These are phyloP conservation scores for Penicillium cataractarum DNA, from an alignment of 495 filamentous ascomycete genomes.

Conservation along the genomic window DNA sequence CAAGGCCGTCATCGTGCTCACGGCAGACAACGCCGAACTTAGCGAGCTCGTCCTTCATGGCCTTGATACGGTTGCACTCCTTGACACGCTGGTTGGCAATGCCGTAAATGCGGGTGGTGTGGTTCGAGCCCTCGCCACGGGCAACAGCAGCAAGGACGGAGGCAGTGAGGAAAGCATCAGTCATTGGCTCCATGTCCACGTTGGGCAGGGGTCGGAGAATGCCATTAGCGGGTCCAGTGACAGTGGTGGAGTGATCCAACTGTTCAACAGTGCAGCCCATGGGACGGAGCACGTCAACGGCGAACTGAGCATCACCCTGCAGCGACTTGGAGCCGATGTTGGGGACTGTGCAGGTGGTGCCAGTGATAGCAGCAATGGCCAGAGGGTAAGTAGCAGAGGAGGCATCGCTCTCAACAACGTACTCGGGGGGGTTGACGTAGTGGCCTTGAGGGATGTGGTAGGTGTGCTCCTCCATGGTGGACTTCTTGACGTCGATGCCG, in stretches of 20 bases:
- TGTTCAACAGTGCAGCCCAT: constrained; percentile 95
- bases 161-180: constrained; percentile 95
- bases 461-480: constrained; percentile 76
- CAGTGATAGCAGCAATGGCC: constrained; percentile 91
- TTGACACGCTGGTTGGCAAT: constrained; percentile 99
- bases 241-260: constrained; percentile 83
- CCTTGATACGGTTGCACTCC: constrained; percentile 94
- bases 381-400: constrained; percentile 97
- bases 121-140: constrained; percentile 54
- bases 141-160: constrained; percentile 92
- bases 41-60: constrained; percentile 95
- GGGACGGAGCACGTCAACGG: constrained; percentile 82
- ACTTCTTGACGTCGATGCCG: constrained; percentile 77
- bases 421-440: constrained; percentile 84
- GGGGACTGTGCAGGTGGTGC: constrained; percentile 91
- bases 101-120: constrained; percentile 81
- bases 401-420: constrained; percentile 94
- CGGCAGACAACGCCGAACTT: constrained; percentile 90
- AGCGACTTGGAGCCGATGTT: constrained; percentile 92
- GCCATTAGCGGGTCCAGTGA: constrained; percentile 81
- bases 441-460: constrained; percentile 89
- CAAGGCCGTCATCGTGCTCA: constrained; percentile 91
- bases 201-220: constrained; percentile 69
- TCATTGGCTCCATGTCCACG: constrained; percentile 99
- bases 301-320: constrained; percentile 95